Evolutionary conservation across 2,329 filamentous ascomycete genomes (phyloP), one percentile per base, ranked within the genome.

Genomic region (Claviceps monticola): DNA sequence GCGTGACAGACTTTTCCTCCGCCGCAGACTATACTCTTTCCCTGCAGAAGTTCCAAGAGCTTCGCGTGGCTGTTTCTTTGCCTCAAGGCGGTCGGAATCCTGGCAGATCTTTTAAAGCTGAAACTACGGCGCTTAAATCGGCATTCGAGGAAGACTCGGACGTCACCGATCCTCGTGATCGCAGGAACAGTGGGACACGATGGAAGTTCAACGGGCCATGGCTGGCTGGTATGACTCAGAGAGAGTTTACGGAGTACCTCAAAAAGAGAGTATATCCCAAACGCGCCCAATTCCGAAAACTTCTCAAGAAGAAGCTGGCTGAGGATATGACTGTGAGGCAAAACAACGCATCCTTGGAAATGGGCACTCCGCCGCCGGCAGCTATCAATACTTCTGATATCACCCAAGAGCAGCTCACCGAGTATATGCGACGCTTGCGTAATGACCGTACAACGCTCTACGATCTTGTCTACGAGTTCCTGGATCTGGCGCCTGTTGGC

Each of bases 1-100:
- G 89, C 65, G 77, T 96, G 58, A 95, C 90, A 62, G 89, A 96
- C 62, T 97, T 89, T 68, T 76, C 81, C 56, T 89, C 86, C 39
- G 86, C 89, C 0, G 79, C 83, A 52, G 88, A 95, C 66, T 88
- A 95, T 68, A 79, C 83, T 49, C 71, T 88, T 58, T 89, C 88
- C 7, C 72, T 94, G 52, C 74, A 82, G 63, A 97, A 96, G 72
- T 96, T 85, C 71, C 84, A 88, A 64, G 87, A 95, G 66, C 74
- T 96, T 64, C 76, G 80, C 53, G 69, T 95, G 51, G 81, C 87
- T 5, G 71, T 95, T 54, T 77, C 82, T 17, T 72, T 80, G 1
- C 76, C 76, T 0, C 59, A 60, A 17, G 59, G 56, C 6, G 51
- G 57, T 51, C 58, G 59, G 48, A 48, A 56, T 53, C 23, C 53